A percentile compares a stretch with the other conserved stretches of the same genome.
These are phyloP conservation scores for Rutidosis leptorrhynchoides DNA, from an alignment of 129 eudicot species.

Conservation along the genomic window DNA sequence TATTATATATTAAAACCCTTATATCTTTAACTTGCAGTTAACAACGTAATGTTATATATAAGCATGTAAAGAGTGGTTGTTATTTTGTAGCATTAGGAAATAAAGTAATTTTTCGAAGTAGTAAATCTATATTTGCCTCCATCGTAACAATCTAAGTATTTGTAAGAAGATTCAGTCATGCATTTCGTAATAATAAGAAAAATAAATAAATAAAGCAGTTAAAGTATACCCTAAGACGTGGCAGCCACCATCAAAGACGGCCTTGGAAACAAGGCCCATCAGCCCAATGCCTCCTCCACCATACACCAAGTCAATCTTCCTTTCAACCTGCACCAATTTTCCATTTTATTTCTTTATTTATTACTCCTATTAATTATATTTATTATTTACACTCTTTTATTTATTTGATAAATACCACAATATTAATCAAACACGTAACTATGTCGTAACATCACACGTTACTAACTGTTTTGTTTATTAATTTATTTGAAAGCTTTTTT, in stretches of 20 bases:
- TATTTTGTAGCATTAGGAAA: too few species aligned
- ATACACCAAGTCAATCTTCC: conserved; percentile 74
- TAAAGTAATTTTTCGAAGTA: too few species aligned
- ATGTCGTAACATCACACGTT: conserved; percentile 1
- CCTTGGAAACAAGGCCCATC: conserved; percentile 78
- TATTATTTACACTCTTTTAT: neutral
- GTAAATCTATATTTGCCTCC: too few species aligned
- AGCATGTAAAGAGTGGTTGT: too few species aligned
- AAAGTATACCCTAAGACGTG: conserved; percentile 74
- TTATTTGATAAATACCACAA: neutral
- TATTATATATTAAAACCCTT: too few species aligned
- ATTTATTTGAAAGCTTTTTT: neutral
- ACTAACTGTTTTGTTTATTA: neutral
- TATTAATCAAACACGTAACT: conserved; percentile 16
- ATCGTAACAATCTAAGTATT: too few species aligned
- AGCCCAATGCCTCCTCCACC: conserved; percentile 87
- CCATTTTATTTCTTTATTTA: neutral
- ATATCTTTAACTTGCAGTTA: too few species aligned
- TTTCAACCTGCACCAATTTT: conserved; percentile 53
- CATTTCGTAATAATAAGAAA: neutral
- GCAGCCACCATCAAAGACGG: conserved; percentile 84
- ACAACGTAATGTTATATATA: too few species aligned
- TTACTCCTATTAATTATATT: neutral
- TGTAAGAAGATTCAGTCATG: neutral
- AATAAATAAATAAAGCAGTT: neutral